These are phyloP conservation scores for Stagonosporopsis chrysanthemi DNA, from an alignment of 2,329 filamentous ascomycete species.

Conservation along the genomic window DNA sequence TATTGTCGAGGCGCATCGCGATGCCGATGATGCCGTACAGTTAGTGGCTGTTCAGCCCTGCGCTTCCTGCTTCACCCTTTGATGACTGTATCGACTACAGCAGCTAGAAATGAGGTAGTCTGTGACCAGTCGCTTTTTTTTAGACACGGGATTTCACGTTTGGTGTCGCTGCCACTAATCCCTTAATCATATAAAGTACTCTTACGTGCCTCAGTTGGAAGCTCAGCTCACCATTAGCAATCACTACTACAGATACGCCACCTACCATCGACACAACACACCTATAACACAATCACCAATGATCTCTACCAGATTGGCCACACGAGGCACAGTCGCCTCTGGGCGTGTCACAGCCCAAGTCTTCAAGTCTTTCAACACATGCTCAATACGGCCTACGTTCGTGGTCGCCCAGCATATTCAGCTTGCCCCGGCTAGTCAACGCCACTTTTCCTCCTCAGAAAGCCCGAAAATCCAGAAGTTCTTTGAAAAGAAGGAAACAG, in stretches of 20 bases:
- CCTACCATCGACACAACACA: constrained; percentile 20
- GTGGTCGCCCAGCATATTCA: constrained; percentile 41
- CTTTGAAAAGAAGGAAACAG: constrained; percentile 56
- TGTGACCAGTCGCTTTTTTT: constrained; percentile 15
- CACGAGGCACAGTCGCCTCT: constrained; percentile 40
- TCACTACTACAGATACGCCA: constrained; percentile 15
- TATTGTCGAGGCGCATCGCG: not conserved
- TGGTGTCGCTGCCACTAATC: constrained; percentile 22
- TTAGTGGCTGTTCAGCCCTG: constrained; percentile 10
- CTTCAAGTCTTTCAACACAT: constrained; percentile 48
- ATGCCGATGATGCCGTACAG: constrained; percentile 21
- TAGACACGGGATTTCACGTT: constrained; percentile 22
- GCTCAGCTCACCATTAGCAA: constrained; percentile 27
- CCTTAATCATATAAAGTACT: constrained; percentile 40
- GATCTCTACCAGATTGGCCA: constrained; percentile 37
- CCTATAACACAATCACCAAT: constrained; percentile 28
- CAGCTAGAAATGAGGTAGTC: not conserved
- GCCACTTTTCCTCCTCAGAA: constrained; percentile 52
- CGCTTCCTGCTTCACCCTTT: constrained; percentile 32
- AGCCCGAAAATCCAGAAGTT: constrained; percentile 52
- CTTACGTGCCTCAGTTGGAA: constrained; percentile 26
- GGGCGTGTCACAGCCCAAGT: constrained; percentile 49
- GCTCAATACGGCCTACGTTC: constrained; percentile 43
- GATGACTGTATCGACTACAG: constrained; percentile 27
- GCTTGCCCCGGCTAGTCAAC: constrained; percentile 29